A percentile compares a stretch with the other conserved stretches of the same genome.
phyloP scores from a whole-genome alignment of 2,329 filamentous ascomycete species.

The Fusarium caatingaense region DNA sequence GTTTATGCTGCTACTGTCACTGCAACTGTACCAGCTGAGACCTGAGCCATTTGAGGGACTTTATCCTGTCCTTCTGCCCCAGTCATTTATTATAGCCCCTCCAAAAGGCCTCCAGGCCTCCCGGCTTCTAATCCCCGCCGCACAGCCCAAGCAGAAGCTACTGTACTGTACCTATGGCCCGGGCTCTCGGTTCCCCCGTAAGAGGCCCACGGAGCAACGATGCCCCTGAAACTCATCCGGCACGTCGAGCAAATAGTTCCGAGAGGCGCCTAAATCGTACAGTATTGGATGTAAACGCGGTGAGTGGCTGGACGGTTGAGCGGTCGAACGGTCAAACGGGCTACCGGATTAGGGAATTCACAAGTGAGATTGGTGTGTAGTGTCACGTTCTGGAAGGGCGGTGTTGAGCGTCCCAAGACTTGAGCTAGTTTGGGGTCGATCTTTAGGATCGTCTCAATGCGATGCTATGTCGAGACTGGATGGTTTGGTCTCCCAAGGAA shows the following conservation, averaged over 20 bases:
- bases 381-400: slow-evolving; percentile 40
- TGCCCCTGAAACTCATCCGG: slow-evolving; percentile 21
- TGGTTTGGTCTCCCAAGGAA: neutral
- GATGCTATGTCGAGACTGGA: slow-evolving; percentile 3
- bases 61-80: slow-evolving; percentile 18
- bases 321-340: slow-evolving; percentile 18
- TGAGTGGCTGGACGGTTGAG: slow-evolving; percentile 23
- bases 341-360: slow-evolving; percentile 34
- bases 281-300: neutral
- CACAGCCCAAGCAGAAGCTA: slow-evolving; percentile 9
- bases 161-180: slow-evolving; percentile 10
- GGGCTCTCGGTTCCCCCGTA: slow-evolving; percentile 34
- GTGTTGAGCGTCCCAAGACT: slow-evolving; percentile 21
- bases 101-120: slow-evolving; percentile 16
- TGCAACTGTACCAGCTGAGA: neutral
- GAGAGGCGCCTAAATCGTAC: slow-evolving; percentile 8
- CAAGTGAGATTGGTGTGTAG: neutral
- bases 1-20: neutral
- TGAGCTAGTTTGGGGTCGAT: slow-evolving; percentile 22
- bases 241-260: slow-evolving; percentile 3
- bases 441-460: slow-evolving; percentile 24
- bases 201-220: slow-evolving; percentile 18
- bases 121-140: slow-evolving; percentile 10
- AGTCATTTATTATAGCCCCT: slow-evolving; percentile 1
- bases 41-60: slow-evolving; percentile 35